Base-by-base conservation (phyloP, 2,329 filamentous ascomycete species). In the Apiospora marii region DNA sequence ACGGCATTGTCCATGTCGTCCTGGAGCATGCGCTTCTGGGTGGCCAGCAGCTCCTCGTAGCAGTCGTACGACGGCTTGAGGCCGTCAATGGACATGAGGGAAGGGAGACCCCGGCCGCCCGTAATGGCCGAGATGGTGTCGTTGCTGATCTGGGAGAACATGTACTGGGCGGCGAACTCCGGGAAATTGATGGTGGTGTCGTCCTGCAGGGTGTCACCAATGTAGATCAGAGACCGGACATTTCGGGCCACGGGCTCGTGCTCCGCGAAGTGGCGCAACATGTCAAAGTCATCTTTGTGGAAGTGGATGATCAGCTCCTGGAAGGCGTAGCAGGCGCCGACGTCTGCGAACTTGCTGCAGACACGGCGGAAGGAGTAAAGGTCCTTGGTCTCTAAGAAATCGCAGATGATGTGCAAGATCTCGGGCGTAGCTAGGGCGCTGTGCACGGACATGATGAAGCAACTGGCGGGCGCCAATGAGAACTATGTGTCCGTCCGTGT, bases 311-410 rank as follows among this genome's bases (percentile, higher is more conserved):
- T 74, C 74, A 82, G 67, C 64, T 83, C 49, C 76, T 82, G 53
- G 76, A 89, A 70, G 86, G 90, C 72, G 86, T 77, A 77, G 49
- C 74, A 72, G 10, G 77, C 78, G 22, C 75, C 78, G 41, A 77
- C 72, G 49, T 77, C 75, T 13, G 77, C 77, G 49, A 78, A 79
- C 2, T 72, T 44, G 53, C 70, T 77, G 67, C 74, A 74, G 51
- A 76, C 77, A 12, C 79, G 76, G 7, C 79, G 79, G 48, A 80
- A 79, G 30, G 72, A 75, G 48, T 74, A 72, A 8, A 80, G 46
- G 44, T 80, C 77, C 43, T 77, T 72, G 34, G 75, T 71, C 12
- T 73, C 71, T 22, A 80, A 73, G 53, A 74, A 75, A 22, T 76
- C 77, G 72, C 76, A 79, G n/a, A 80, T 72, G n/a, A 75, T 70